A percentile compares a stretch with the other conserved stretches of the same genome.
phyloP scores from a whole-genome alignment of 345 rosid species.

The Trapa bicornis region DNA sequence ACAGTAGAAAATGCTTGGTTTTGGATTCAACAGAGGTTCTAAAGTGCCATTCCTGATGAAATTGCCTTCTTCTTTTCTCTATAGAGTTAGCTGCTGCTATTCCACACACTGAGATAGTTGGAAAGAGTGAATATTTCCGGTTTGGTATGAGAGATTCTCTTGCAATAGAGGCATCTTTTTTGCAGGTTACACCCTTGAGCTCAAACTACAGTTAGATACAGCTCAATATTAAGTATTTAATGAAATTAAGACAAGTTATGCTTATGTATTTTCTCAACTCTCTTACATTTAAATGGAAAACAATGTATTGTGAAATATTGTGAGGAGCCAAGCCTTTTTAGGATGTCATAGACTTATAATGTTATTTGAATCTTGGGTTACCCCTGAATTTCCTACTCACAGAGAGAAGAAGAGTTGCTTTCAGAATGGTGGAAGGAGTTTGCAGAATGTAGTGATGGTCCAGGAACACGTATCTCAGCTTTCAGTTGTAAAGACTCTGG shows the following conservation, averaged over 20 bases:
- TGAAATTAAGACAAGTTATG: background rate
- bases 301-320: background rate
- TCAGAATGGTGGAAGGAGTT: constrained; percentile 97
- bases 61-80: constrained; percentile 6
- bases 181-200: constrained; percentile 49
- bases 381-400: constrained; percentile 5
- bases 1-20: background rate
- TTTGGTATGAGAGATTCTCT: constrained; percentile 97
- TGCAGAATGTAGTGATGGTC: constrained; percentile 96
- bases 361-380: constrained; percentile 1
- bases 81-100: constrained; percentile 86
- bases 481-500: constrained; percentile 23
- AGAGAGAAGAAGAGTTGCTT: constrained; percentile 93
- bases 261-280: background rate
- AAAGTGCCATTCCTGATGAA: constrained; percentile 3
- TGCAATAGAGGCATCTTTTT: constrained; percentile 88
- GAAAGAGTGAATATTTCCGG: constrained; percentile 80
- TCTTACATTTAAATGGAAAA: background rate
- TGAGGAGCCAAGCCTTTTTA: background rate
- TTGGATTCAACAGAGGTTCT: background rate
- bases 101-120: constrained; percentile 75
- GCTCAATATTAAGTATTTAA: background rate
- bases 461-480: constrained; percentile 25
- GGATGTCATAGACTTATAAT: background rate
- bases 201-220: background rate